phyloP scores from a whole-genome alignment of 768 basidiomycete species.

The Amanita brunnescens region DNA sequence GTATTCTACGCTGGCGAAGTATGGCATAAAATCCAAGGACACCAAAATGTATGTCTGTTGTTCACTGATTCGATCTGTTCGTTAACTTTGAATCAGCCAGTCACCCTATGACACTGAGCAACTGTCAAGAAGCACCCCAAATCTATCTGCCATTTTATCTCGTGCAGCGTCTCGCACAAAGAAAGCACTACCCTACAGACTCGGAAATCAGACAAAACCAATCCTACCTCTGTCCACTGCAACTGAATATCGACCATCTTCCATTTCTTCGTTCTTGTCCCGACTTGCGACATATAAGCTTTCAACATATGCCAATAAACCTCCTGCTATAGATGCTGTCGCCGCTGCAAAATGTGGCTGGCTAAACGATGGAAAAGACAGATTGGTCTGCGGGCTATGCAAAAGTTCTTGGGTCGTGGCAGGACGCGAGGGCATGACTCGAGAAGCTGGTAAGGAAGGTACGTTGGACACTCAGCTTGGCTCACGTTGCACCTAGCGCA shows the following conservation, averaged over 20 bases:
- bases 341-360: constrained; percentile 79
- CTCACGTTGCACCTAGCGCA: constrained; percentile 38
- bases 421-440: constrained; percentile 59
- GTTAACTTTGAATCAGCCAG: neutral
- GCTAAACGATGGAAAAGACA: constrained; percentile 77
- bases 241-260: constrained; percentile 74
- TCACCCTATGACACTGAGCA: neutral
- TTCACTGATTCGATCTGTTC: neutral
- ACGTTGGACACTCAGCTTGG: constrained; percentile 12
- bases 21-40: constrained; percentile 54
- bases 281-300: constrained; percentile 75
- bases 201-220: constrained; percentile 22
- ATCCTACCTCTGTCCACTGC: constrained; percentile 25
- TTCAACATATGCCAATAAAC: constrained; percentile 74
- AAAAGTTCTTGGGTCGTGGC: constrained; percentile 66
- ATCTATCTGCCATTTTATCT: constrained; percentile 62
- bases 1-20: constrained; percentile 74
- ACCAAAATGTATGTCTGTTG: constrained; percentile 18
- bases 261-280: constrained; percentile 59
- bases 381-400: constrained; percentile 67
- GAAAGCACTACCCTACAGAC: constrained; percentile 39
- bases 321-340: constrained; percentile 63
- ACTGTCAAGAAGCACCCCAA: constrained; percentile 51
- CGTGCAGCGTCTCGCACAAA: constrained; percentile 52
- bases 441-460: constrained; percentile 64